Evolutionary conservation across 2,329 filamentous ascomycete species (phyloP).

Genomic region (Fusarium haematococcum): DNA sequence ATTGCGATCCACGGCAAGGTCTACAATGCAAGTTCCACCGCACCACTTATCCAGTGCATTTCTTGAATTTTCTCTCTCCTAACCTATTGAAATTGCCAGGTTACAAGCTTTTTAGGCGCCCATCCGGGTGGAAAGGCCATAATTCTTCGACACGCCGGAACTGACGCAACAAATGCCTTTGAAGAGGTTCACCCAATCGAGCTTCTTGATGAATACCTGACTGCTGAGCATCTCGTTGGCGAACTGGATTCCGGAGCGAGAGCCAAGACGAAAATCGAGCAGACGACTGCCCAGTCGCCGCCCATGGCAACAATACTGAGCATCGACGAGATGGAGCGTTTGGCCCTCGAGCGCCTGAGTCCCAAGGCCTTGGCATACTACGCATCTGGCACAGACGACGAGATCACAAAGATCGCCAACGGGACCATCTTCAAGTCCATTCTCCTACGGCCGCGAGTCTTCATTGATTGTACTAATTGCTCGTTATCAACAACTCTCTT

Average conservation of each 20-base stretch:
- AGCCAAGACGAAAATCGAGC: neutral
- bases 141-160: slow-evolving; percentile 19
- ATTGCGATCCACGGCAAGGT: slow-evolving; percentile 14
- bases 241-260: neutral
- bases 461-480: slow-evolving; percentile 81
- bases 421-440: slow-evolving; percentile 79
- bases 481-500: slow-evolving; percentile 76
- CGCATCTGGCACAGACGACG: slow-evolving; percentile 83
- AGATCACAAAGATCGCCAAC: slow-evolving; percentile 80
- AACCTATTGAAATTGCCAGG: neutral
- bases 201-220: slow-evolving; percentile 17
- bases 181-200: slow-evolving; percentile 18
- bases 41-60: neutral
- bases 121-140: slow-evolving; percentile 22
- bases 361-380: slow-evolving; percentile 71
- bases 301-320: slow-evolving; percentile 13
- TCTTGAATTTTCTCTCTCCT: neutral
- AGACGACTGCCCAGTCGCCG: neutral
- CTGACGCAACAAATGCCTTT: slow-evolving; percentile 20
- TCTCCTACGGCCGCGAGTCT: slow-evolving; percentile 82
- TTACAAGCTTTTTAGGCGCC: slow-evolving; percentile 9
- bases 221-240: slow-evolving; percentile 4
- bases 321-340: slow-evolving; percentile 13
- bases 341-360: slow-evolving; percentile 8
- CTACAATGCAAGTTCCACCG: slow-evolving; percentile 3